phyloP scores from a whole-genome alignment of 768 basidiomycete species.

The Lepiota brunneoincarnata region DNA sequence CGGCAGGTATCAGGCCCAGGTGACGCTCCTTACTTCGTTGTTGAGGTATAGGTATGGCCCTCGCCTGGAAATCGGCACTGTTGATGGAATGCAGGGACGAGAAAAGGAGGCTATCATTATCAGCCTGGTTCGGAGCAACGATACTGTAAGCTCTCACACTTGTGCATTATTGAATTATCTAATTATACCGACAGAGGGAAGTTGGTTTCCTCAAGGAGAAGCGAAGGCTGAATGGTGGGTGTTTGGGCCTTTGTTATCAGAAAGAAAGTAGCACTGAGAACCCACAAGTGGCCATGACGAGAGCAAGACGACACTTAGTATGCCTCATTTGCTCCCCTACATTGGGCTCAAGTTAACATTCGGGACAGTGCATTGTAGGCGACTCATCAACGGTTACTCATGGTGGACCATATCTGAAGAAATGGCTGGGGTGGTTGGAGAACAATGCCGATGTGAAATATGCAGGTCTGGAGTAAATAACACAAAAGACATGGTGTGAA shows the following conservation, averaged over 20 bases:
- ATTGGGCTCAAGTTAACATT: neutral
- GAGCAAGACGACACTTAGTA: conserved; percentile 86
- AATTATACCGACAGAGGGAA: conserved; percentile 52
- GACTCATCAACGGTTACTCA: conserved; percentile 90
- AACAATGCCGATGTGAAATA: conserved; percentile 87
- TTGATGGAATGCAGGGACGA: conserved; percentile 96
- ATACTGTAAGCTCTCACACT: conserved; percentile 46
- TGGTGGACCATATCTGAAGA: conserved; percentile 80
- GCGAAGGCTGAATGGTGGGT: conserved; percentile 80
- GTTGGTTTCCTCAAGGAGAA: conserved; percentile 96
- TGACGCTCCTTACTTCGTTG: conserved; percentile 75
- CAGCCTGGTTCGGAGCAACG: conserved; percentile 89
- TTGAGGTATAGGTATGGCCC: conserved; percentile 68
- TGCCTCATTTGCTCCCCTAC: conserved; percentile 22
- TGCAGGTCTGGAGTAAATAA: conserved; percentile 57
- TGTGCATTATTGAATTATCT: neutral
- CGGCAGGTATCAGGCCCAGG: conserved; percentile 88
- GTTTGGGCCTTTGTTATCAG: neutral
- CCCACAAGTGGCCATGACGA: conserved; percentile 82
- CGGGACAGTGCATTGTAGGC: conserved; percentile 78
- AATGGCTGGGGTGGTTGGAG: conserved; percentile 92
- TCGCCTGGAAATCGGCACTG: conserved; percentile 85
- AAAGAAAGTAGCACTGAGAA: conserved; percentile 5
- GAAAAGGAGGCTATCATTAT: conserved; percentile 95
- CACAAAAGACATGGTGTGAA: neutral